Evolutionary conservation across 768 basidiomycete genomes (phyloP).

Genomic region (Tricholoma matsutake): DNA sequence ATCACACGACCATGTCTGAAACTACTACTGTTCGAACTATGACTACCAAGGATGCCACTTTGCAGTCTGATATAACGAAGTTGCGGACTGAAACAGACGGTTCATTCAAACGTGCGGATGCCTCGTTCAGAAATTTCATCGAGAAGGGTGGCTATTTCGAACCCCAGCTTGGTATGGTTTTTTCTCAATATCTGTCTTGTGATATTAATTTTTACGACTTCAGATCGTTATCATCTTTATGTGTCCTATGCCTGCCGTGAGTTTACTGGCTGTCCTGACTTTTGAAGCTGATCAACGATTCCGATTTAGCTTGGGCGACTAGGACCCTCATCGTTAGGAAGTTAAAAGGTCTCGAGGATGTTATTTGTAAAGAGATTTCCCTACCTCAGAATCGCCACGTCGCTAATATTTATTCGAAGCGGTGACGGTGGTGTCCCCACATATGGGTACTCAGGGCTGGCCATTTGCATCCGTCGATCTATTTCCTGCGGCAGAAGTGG

Average conservation of each 20-base stretch:
- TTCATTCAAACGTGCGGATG: conserved; percentile 50
- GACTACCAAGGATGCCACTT: conserved; percentile 28
- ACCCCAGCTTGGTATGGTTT: conserved; percentile 70
- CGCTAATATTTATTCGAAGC: conserved; percentile 38
- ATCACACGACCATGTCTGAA: no score
- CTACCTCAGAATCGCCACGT: not conserved
- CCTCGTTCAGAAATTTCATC: conserved; percentile 55
- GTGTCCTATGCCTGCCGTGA: conserved; percentile 84
- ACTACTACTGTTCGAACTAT: conserved; percentile 8
- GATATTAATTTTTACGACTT: not conserved
- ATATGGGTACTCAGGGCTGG: conserved; percentile 84
- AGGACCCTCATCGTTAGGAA: conserved; percentile 85
- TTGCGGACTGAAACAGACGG: conserved; percentile 48
- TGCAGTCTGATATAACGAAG: conserved; percentile 50
- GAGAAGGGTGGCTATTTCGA: conserved; percentile 57
- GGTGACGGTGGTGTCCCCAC: conserved; percentile 80
- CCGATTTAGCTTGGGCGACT: conserved; percentile 80
- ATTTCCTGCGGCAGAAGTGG: conserved; percentile 72
- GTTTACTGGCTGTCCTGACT: conserved; percentile 19
- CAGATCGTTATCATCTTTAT: conserved; percentile 90
- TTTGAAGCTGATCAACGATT: conserved; percentile 4
- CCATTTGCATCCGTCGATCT: conserved; percentile 70
- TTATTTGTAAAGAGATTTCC: conserved; percentile 56
- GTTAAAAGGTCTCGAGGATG: conserved; percentile 86
- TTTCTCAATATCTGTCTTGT: not conserved